Conservation (phyloP, 2,329 filamentous ascomycete genomes). For the Elsinoe arachidis region DNA sequence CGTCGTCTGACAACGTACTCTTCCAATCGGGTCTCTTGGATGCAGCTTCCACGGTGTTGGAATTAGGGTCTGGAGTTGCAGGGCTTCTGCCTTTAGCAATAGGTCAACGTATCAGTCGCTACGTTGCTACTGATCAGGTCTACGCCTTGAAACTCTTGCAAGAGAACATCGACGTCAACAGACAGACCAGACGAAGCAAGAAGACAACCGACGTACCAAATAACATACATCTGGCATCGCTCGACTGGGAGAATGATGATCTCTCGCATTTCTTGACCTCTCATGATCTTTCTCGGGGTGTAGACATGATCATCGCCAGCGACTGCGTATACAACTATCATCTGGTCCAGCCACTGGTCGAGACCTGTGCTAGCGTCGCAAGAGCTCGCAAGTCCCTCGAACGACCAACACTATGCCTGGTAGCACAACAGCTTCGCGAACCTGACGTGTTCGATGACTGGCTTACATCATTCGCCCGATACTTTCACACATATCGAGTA, state of each 20-base stretch:
- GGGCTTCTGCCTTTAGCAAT: constrained; percentile 67
- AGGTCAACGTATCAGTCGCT: constrained; percentile 51
- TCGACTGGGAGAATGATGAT: constrained; percentile 74
- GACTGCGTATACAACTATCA: constrained; percentile 95
- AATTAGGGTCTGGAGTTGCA: constrained; percentile 83
- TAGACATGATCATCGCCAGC: constrained; percentile 61
- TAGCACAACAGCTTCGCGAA: constrained; percentile 83
- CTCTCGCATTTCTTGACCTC: constrained; percentile 40
- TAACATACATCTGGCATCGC: constrained; percentile 17
- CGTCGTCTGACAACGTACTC: constrained; percentile 54
- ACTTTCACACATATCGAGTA: constrained; percentile 70
- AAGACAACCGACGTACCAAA: background rate
- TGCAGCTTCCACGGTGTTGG: constrained; percentile 54
- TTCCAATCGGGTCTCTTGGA: constrained; percentile 48
- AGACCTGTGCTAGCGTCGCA: constrained; percentile 69
- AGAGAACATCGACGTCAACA: constrained; percentile 64
- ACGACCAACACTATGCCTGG: constrained; percentile 59
- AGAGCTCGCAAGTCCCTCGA: constrained; percentile 38
- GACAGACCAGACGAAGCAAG: constrained; percentile 4
- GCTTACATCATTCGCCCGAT: constrained; percentile 57
- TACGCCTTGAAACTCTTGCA: constrained; percentile 74
- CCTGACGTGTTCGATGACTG: constrained; percentile 78
- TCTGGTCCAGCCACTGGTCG: constrained; percentile 71
- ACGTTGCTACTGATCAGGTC: constrained; percentile 77
- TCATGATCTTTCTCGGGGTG: constrained; percentile 33